Base-by-base conservation (phyloP, 805 yeast genomes). In the Yamadazyma takamatsuzukensis region DNA sequence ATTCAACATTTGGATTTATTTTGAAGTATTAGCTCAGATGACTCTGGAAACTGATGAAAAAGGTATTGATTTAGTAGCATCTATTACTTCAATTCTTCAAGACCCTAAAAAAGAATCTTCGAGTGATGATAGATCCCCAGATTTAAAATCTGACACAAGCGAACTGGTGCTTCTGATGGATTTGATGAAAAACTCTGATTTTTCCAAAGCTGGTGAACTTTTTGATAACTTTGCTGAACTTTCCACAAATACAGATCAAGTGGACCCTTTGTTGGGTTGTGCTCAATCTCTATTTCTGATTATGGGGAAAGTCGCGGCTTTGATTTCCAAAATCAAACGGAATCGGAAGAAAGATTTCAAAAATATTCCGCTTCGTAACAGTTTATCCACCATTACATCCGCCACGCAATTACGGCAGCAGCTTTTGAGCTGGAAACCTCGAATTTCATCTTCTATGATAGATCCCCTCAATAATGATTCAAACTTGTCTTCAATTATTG, bases 251-350 rank as follows among this genome's bases (percentile, higher is more conserved):
- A 45, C 47, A 6, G 68, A 65, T 25, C 65, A 61, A 12, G 69
- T 80, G 25, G 87, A 80, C 48, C 84, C 86, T 7, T 58, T 80
- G 22, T 54, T 80, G 30, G 88, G 88, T 2, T 77, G 82, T 49
- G 80, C 79, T 0, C 84, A 78, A 48, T 70, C 75, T 2, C 51
- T 80, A 19, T 80, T 80, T 48, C 74, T 80, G 34, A 64, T 80
- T 10, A 76, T 80, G 59, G 83, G 84, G 4, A 69, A 69, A 43
- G 82, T 77, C 14, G 83, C 85, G 0, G 54, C 71, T 2, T 57
- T 80, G 25, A 75, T 78, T 9, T 55, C 70, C 6, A 65, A 68
- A 31, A 74, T 76, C 11, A 57, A 81, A 39, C 64, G 47, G 39
- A 49, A 37, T 5, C 44, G 47, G 52, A 60, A 44, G 15, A 33